A percentile compares a stretch with the other conserved stretches of the same genome.
These are phyloP conservation scores for Paraglomus brasilianum DNA, from an alignment of 192 early-diverging fungal species.

Conservation along the genomic window DNA sequence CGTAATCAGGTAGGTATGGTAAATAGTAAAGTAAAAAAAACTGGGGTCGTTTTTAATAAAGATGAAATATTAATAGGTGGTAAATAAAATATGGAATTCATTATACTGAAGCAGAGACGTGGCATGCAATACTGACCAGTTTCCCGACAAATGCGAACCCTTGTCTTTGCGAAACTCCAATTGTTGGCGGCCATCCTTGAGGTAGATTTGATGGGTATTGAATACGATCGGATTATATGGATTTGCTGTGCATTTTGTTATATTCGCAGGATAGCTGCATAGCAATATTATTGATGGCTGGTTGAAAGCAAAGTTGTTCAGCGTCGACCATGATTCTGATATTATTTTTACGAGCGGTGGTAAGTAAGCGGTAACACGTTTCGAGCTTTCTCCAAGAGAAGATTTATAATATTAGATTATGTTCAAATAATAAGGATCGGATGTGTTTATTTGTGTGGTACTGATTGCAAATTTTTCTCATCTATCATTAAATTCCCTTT, in stretches of 20 bases:
- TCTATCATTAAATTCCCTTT: too few species aligned
- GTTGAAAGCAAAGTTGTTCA: constrained; percentile 92
- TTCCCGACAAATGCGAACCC: constrained; percentile 83
- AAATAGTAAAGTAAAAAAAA: too few species aligned
- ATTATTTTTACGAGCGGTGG: constrained; percentile 56
- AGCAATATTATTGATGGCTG: constrained; percentile 84
- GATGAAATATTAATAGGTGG: too few species aligned
- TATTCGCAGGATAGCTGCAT: constrained; percentile 66
- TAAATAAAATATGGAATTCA: too few species aligned
- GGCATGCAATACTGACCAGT: constrained; percentile 86
- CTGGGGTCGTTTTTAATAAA: too few species aligned
- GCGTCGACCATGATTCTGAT: constrained; percentile 90
- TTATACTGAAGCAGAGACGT: too few species aligned
- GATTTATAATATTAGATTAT: too few species aligned
- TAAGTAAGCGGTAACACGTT: constrained; percentile 62
- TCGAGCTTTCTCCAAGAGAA: too few species aligned
- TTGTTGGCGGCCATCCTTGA: constrained; percentile 60
- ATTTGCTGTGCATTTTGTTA: constrained; percentile 51
- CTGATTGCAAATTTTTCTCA: too few species aligned
- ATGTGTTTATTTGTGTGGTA: too few species aligned
- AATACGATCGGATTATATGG: constrained; percentile 65
- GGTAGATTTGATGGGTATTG: constrained; percentile 98
- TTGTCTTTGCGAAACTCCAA: constrained; percentile 63
- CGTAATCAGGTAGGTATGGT: too few species aligned
- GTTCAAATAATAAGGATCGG: too few species aligned